Base-by-base conservation (phyloP, 1,284 basidiomycete genomes). In the Exobasidium rhododendri region DNA sequence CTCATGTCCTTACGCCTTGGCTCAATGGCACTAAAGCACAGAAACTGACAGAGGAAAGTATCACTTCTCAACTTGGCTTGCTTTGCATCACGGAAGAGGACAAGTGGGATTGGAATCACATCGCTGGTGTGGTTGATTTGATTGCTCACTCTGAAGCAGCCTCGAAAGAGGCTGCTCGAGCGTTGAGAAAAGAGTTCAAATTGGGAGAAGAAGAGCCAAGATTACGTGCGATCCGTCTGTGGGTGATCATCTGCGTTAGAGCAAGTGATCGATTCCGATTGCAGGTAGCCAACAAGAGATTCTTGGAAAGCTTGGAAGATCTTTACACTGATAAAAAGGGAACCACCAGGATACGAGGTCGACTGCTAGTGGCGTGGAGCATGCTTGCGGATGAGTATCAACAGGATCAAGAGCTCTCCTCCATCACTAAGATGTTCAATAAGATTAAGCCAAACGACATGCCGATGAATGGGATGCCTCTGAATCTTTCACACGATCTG, bases 161-260 rank as follows among this genome's bases (percentile, higher is more conserved):
- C 4, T 63, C 67, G 46, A 77, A 74, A 45, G 75, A 77, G 50
- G 75, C 74, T n/a, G 67, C 73, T 7, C 61, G 66, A 3, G 62
- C 73, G 0, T 56, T 77, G 11, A 58, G 73, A 26, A 77, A 75
- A 47, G 75, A 77, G 64, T 66, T 77, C 67, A 71, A 75, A 50
- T 62, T 67, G 30, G 70, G 64, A 20, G 40, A 58, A 0, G 61
- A 63, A 11, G 66, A 71, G 17, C 57, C 70, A 4, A 68, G 69
- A 22, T 58, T 65, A 22, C 63, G 74, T 6, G 74, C 75, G 4
- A 67, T 69, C 1, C 56, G 70, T 14, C 49, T 75, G 6, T 70
- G 70, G 74, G 74, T 67, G 17, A 61, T 77, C 20, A 49, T 76
- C 11, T 64, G 65, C 35, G 61, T 74, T 55, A 71, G 75, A 44